Evolutionary conservation across 441 rosid genomes (phyloP), one percentile per base, ranked within the genome.

Genomic region (Erodium texanum): DNA sequence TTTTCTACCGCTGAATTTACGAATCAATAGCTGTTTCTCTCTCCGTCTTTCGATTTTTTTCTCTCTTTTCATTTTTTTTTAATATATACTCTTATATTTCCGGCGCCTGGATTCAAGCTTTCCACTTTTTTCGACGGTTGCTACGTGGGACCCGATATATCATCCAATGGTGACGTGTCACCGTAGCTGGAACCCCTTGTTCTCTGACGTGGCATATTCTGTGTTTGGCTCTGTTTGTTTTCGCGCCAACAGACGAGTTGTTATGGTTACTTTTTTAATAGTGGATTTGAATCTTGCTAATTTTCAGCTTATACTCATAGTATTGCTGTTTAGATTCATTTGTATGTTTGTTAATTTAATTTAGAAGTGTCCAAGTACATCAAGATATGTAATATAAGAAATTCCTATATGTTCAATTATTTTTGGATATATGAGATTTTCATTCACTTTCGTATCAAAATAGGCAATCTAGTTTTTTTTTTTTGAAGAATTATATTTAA

Each of bases 1-100:
- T n/a, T 52, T 52, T 52, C 59, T 20, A 52, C 59, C 59, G 59
- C 59, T 52, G 16, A 52, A 52, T 52, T 52, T 52, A 52, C 19
- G 19, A 52, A 6, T 7, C 20, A 52, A 52, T 52, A 52, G 22
- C 59, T 52, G 59, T 52, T 52, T 52, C 59, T 52, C 59, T 52
- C 59, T 52, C 58, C 18, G 58, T 16, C 16, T 18, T 52, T 52
- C 9, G 59, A 18, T n/a, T n/a, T n/a, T 52, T 50, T 52, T 52
- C 9, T 15, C 16, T 52, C 59, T 52, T 2, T 20, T n/a, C 16
- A n/a, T 36, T 36, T 36, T 36, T 36, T 36, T 5, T 52, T 7
- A 8, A 52, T 52, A 52, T 52, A 52, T 52, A 16, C 59, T 16
- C 2, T 16, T n/a, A 52, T 52, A 52, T 52, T 52, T 52, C 16